Evolutionary conservation across 768 basidiomycete genomes (phyloP).

Genomic region (Trametes villosa): DNA sequence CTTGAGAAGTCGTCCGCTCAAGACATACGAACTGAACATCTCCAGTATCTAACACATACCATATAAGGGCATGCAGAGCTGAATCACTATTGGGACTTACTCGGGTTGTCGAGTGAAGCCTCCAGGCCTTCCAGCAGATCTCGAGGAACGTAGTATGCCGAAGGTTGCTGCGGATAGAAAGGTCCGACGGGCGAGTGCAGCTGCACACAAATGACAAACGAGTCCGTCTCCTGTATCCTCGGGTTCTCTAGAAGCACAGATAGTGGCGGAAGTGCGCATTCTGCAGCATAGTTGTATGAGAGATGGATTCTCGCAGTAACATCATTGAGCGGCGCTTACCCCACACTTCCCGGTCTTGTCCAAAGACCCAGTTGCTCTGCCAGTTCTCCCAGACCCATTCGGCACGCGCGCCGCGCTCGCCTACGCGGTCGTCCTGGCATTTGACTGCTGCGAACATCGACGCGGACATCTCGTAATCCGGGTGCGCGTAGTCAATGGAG

Average conservation of each 20-base stretch:
- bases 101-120: conserved; percentile 71
- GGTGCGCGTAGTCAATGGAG: conserved; percentile 61
- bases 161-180: conserved; percentile 68
- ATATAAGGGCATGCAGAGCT: not conserved
- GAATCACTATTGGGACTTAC: conserved; percentile 40
- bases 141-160: conserved; percentile 64
- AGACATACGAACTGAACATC: conserved; percentile 79
- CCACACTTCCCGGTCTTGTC: conserved; percentile 75
- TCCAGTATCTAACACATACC: conserved; percentile 58
- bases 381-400: conserved; percentile 79
- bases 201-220: conserved; percentile 74
- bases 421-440: conserved; percentile 60
- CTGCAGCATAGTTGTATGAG: conserved; percentile 37
- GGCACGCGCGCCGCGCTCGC: conserved; percentile 64
- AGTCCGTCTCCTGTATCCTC: conserved; percentile 63
- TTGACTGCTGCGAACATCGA: conserved; percentile 78
- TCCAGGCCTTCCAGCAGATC: conserved; percentile 72
- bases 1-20: conserved; percentile 48
- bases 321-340: conserved; percentile 44
- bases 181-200: conserved; percentile 62
- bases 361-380: conserved; percentile 73
- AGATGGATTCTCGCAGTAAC: not conserved
- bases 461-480: conserved; percentile 61
- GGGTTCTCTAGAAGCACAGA: conserved; percentile 63
- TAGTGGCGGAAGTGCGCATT: conserved; percentile 65